Conservation (phyloP, 2,329 filamentous ascomycete genomes). For the Orbilia quercus region DNA sequence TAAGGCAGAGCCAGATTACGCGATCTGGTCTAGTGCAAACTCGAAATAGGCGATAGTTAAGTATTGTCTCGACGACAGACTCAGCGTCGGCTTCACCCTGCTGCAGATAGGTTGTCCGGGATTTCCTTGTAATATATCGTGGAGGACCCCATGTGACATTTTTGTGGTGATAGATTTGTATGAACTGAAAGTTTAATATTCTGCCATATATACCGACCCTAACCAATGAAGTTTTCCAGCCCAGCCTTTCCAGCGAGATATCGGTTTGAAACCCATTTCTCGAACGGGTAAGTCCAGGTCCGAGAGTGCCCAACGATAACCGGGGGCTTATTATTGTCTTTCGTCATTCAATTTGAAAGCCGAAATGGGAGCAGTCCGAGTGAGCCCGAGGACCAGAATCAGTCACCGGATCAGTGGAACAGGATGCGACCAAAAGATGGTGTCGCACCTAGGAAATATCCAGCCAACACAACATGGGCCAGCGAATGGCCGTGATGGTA, state of each 20-base stretch:
- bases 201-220: conserved; percentile 8
- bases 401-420: conserved; percentile 8
- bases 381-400: conserved; percentile 1
- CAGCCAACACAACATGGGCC: conserved; percentile 8
- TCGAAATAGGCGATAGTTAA: neutral
- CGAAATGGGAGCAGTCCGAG: neutral
- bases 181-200: conserved; percentile 5
- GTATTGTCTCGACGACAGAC: neutral
- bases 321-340: conserved; percentile 3
- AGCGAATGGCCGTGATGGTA: conserved; percentile 14
- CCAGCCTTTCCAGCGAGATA: neutral
- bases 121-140: conserved; percentile 3
- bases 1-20: neutral
- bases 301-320: neutral
- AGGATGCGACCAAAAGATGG: conserved; percentile 7
- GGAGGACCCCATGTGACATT: conserved; percentile 2
- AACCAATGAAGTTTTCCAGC: conserved; percentile 4
- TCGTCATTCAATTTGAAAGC: conserved; percentile 14
- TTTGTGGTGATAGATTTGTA: neutral
- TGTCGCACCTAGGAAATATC: neutral
- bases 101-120: neutral
- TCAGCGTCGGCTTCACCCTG: neutral
- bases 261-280: neutral
- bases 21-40: conserved; percentile 6
- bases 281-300: conserved; percentile 6